Evolutionary conservation across 768 basidiomycete species (phyloP).

Genomic region (Lentinula detonsa): DNA sequence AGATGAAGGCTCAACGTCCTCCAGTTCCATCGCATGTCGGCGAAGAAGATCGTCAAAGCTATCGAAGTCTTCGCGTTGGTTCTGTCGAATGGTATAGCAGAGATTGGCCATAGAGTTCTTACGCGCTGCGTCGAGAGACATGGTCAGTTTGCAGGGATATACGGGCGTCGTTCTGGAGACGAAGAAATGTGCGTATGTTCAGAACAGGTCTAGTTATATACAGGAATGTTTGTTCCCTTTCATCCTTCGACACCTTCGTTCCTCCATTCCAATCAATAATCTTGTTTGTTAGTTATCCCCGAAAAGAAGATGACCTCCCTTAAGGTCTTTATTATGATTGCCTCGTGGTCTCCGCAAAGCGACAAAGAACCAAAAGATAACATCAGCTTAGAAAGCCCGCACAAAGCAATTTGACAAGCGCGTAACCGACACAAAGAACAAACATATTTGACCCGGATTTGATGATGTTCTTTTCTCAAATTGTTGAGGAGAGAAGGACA

Average conservation of each 20-base stretch:
- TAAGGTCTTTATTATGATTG: not conserved
- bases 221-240: not conserved
- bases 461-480: too few relatives aligned
- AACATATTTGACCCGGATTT: not conserved
- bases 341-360: not conserved
- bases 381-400: not conserved
- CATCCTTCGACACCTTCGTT: not conserved
- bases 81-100: not conserved
- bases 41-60: not conserved
- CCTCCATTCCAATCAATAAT: not conserved
- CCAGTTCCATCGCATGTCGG: not conserved
- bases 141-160: not conserved
- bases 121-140: not conserved
- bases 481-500: not conserved
- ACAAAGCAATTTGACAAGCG: not conserved
- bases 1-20: not conserved
- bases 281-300: not conserved
- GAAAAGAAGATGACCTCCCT: not conserved
- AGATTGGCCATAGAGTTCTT: conserved; percentile 2
- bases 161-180: not conserved
- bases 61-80: not conserved
- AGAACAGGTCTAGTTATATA: not conserved
- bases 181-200: not conserved
- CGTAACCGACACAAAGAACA: not conserved
- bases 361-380: not conserved